Evolutionary conservation across 805 yeast genomes (phyloP).

Genomic region (Diddensiella transvaalensis): DNA sequence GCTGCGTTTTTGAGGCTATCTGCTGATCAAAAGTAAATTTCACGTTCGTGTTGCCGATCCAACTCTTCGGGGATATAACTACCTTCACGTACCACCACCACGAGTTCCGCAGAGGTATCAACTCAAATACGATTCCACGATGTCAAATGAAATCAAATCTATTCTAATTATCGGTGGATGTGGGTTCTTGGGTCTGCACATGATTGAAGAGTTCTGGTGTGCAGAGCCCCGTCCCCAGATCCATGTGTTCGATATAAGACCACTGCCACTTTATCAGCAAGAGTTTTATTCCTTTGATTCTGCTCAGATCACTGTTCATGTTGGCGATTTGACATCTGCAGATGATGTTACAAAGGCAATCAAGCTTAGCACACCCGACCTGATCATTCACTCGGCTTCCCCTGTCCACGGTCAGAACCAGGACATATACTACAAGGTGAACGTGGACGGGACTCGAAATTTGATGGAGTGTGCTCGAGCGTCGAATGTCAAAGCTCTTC

Average conservation of each 20-base stretch:
- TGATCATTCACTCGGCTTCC: conserved; percentile 92
- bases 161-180: conserved; percentile 93
- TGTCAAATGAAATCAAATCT: conserved; percentile 36
- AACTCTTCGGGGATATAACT: too few relatives aligned
- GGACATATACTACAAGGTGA: conserved; percentile 80
- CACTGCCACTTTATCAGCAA: conserved; percentile 67
- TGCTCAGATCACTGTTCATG: conserved; percentile 51
- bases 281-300: conserved; percentile 70
- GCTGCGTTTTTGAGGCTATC: too few relatives aligned
- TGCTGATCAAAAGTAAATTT: too few relatives aligned
- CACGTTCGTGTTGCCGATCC: too few relatives aligned
- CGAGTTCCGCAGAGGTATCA: too few relatives aligned
- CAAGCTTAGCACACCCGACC: conserved; percentile 54
- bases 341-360: conserved; percentile 67
- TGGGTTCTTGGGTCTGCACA: conserved; percentile 89
- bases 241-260: conserved; percentile 88
- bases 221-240: conserved; percentile 64
- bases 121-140: too few relatives aligned
- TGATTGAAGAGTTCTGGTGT: conserved; percentile 77
- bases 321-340: conserved; percentile 80
- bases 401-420: conserved; percentile 90
- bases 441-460: conserved; percentile 82
- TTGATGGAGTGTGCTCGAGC: conserved; percentile 61
- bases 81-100: too few relatives aligned
- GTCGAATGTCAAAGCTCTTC: conserved; percentile 52